Conservation (phyloP, 306 rosid genomes). For the Glycine latifolia region DNA sequence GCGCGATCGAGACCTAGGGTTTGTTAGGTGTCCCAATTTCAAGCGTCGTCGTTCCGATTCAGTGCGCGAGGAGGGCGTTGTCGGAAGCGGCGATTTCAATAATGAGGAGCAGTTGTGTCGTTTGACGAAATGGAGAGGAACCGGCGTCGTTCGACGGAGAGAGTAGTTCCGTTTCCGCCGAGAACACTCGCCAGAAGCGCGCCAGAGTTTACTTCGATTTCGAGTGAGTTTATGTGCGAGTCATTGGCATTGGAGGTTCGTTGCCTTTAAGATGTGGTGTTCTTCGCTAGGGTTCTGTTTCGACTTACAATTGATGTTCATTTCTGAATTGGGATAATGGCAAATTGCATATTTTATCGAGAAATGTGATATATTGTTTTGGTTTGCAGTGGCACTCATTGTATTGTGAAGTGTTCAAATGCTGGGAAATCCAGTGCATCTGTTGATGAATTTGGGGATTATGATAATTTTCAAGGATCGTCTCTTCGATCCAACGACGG, state of each 20-base stretch:
- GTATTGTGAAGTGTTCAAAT: slow-evolving; percentile 51
- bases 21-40: slow-evolving; percentile 50
- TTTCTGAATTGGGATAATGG: slow-evolving; percentile 39
- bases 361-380: slow-evolving; percentile 12
- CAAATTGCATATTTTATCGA: not conserved
- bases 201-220: slow-evolving; percentile 62
- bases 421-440: slow-evolving; percentile 55
- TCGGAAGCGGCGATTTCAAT: slow-evolving; percentile 28
- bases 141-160: slow-evolving; percentile 59
- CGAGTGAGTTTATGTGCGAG: slow-evolving; percentile 58
- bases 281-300: not conserved
- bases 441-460: slow-evolving; percentile 45
- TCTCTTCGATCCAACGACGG: slow-evolving; percentile 34
- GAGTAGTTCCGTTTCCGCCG: slow-evolving; percentile 59
- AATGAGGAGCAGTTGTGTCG: slow-evolving; percentile 47
- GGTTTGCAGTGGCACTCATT: slow-evolving; percentile 58
- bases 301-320: slow-evolving; percentile 9
- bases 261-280: not conserved
- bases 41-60: not conserved
- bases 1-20: slow-evolving; percentile 72
- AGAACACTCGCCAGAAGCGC: slow-evolving; percentile 67
- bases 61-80: not conserved
- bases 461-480: slow-evolving; percentile 48
- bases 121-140: slow-evolving; percentile 57
- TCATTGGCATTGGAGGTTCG: slow-evolving; percentile 14